These are phyloP conservation scores for Globisporangium radiosum DNA, from an alignment of 352 stramenopile genomes.

Conservation along the genomic window DNA sequence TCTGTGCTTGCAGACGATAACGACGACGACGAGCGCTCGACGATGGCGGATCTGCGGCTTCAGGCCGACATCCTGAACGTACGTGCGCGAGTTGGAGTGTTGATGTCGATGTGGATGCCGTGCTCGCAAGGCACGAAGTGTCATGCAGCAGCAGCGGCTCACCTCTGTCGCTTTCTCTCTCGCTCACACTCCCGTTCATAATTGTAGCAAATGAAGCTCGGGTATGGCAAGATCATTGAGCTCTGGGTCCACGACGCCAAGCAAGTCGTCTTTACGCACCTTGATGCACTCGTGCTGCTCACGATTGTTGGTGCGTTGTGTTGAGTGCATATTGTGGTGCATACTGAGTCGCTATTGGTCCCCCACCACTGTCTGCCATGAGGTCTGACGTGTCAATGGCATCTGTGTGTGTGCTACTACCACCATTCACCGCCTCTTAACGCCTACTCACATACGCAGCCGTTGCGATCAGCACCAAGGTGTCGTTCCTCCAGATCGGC, in stretches of 20 bases:
- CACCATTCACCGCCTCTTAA: too few species aligned
- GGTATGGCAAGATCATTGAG: conserved; percentile 41
- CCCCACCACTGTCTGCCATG: background rate
- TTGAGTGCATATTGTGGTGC: too few species aligned
- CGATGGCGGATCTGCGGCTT: conserved; percentile 27
- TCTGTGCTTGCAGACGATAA: background rate
- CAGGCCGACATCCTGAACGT: conserved; percentile 50
- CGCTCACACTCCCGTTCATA: background rate
- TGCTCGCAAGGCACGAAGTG: too few species aligned
- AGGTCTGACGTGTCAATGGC: background rate
- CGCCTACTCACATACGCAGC: conserved; percentile 20
- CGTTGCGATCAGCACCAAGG: conserved; percentile 70
- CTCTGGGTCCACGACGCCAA: conserved; percentile 72
- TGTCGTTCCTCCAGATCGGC: conserved; percentile 80
- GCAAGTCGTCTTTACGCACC: conserved; percentile 59
- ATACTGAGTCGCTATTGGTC: background rate
- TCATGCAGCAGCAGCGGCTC: background rate
- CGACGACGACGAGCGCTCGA: conserved; percentile 18
- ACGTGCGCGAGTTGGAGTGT: conserved; percentile 4
- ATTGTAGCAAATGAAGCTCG: conserved; percentile 38
- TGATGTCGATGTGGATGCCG: too few species aligned
- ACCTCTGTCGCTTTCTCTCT: too few species aligned
- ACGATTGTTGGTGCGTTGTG: conserved; percentile 63
- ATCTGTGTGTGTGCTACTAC: background rate
- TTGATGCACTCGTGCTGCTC: conserved; percentile 74